Evolutionary conservation across 176 grass and related monocot genomes (phyloP), one percentile per base, ranked within the genome.

Genomic region (Aegilops bicornis): DNA sequence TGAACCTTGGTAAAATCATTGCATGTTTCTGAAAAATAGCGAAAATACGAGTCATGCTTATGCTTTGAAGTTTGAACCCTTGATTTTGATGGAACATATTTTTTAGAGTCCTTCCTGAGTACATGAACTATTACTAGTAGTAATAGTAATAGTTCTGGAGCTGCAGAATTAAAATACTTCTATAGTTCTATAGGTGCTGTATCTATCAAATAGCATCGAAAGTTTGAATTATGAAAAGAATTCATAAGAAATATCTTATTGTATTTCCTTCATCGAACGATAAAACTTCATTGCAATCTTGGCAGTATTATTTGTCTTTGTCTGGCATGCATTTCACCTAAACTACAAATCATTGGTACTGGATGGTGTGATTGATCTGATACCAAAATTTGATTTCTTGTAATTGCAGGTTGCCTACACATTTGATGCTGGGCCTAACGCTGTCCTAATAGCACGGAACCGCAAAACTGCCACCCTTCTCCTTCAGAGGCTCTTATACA

Each of bases 351-450:
- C 10, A 17, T 37, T 25, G 25, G 52, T 71, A 71, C 36, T 61
- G 9, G 19, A 0, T 37, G 6, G 10, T 70, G 24, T 11, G 4
- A 63, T 36, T 77, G 62, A 77, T 86, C 30, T 27, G 61, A 62
- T n/a, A 52, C 1, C 22, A 1, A 1, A 20, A 22, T 33, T 69
- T 69, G 66, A 22, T n/a, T 62, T 43, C 78, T 37, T 63, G 22
- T 27, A 76, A 81, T 89, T 47, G 35, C 86, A 98, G 96, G 91
- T 89, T 25, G 96, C 91, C 5, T 95, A 95, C 86, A 98, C 96
- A 22, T 98, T 98, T 16, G 96, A 98, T 80, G 93, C 96, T 11
- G 96, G 91, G 76, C 93, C 96, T 7, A 95, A 98, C 14, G 93
- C 91, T 8, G 96, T 98, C 47, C 37, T 98, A 47, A 91, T 98